phyloP scores from a whole-genome alignment of 495 filamentous ascomycete species.

The Massariosphaeria phaeospora region DNA sequence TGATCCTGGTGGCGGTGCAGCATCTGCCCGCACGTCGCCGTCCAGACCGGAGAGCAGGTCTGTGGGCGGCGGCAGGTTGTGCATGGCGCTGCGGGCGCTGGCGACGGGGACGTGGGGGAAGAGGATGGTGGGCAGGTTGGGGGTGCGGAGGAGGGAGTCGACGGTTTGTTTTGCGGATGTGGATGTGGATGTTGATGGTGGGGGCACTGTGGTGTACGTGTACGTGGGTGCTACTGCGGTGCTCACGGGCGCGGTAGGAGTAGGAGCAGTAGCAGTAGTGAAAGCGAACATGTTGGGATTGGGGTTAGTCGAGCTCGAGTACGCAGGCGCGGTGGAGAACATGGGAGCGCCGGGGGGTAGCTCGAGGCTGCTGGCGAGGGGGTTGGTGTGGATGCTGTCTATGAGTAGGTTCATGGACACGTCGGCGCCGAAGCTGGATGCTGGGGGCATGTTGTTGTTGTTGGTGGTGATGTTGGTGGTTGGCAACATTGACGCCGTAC shows the following conservation, averaged over 20 bases:
- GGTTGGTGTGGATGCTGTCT: constrained; percentile 29
- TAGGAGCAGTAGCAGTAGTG: too few species aligned
- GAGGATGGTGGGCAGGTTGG: constrained; percentile 21
- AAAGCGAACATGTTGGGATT: not conserved
- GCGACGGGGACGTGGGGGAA: constrained; percentile 16
- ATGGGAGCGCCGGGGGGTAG: not conserved
- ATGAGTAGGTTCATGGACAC: constrained; percentile 10
- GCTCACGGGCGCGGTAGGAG: not conserved
- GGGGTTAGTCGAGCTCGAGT: not conserved
- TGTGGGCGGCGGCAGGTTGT: constrained; percentile 30
- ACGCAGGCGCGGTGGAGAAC: not conserved
- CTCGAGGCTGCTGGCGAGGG: constrained; percentile 29
- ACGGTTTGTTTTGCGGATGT: constrained; percentile 1
- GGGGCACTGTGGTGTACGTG: not conserved
- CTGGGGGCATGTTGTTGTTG: not conserved
- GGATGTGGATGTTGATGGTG: constrained; percentile 2
- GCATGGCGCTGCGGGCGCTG: constrained; percentile 2
- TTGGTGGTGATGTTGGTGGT: not conserved
- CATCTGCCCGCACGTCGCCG: constrained; percentile 9
- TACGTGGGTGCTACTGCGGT: not conserved
- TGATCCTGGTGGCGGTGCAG: not conserved
- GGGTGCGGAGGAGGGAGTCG: constrained; percentile 14
- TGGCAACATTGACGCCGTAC: too few species aligned
- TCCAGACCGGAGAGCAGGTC: constrained; percentile 27
- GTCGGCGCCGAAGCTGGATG: constrained; percentile 2